Percentiles rank a stretch among this genome's conserved stretches.
These are phyloP conservation scores for Quercus dentata DNA, from an alignment of 306 rosid genomes.

Conservation along the genomic window DNA sequence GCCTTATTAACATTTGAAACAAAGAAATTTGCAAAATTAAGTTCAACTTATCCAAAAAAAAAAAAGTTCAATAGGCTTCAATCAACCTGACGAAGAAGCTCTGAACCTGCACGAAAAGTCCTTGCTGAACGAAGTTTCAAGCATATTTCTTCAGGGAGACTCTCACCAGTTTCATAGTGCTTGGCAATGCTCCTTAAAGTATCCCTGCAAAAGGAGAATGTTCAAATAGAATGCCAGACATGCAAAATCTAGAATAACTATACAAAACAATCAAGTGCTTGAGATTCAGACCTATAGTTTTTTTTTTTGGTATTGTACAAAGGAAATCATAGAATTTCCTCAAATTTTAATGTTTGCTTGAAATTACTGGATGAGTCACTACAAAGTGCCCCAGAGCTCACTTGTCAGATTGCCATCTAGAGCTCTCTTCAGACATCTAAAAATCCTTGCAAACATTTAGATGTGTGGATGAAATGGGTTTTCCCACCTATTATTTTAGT, in stretches of 20 bases:
- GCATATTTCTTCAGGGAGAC: conserved; percentile 81
- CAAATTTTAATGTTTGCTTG: not conserved
- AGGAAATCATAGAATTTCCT: not conserved
- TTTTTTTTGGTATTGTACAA: not conserved
- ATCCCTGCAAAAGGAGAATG: conserved; percentile 40
- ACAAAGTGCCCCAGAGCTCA: not conserved
- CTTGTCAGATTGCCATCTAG: not conserved
- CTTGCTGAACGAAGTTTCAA: conserved; percentile 89
- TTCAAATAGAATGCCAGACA: no score
- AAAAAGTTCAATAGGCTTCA: conserved; percentile 9
- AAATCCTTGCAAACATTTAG: not conserved
- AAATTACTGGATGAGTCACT: not conserved
- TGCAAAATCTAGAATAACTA: no score
- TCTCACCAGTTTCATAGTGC: conserved; percentile 90
- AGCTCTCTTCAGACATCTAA: not conserved
- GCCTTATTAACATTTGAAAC: not conserved
- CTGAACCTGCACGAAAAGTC: conserved; percentile 91
- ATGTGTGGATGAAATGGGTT: not conserved
- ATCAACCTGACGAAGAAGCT: conserved; percentile 77
- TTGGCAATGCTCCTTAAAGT: conserved; percentile 92
- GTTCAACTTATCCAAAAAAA: not conserved
- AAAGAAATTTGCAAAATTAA: not conserved
- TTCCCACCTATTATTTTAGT: not conserved
- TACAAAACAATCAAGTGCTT: not conserved
- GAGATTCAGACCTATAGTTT: not conserved